These are phyloP conservation scores for Clitopilus passeckerianus DNA, from an alignment of 768 basidiomycete genomes.

Conservation along the genomic window DNA sequence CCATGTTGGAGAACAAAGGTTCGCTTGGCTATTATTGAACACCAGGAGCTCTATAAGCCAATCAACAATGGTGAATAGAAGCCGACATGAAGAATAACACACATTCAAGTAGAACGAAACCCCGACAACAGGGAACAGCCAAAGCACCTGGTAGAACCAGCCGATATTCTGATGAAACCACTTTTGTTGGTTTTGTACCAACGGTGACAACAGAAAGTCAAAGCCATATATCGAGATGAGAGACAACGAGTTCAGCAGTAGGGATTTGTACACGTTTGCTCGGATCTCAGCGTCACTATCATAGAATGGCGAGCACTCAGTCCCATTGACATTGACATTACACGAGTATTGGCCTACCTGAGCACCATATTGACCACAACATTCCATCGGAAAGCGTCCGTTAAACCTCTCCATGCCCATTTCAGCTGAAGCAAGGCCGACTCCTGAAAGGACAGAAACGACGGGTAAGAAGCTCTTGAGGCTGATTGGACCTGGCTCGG, in stretches of 20 bases:
- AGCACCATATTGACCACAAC: slow-evolving; percentile 51
- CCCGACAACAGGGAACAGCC: slow-evolving; percentile 76
- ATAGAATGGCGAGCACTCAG: slow-evolving; percentile 3
- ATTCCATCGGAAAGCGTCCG: slow-evolving; percentile 74
- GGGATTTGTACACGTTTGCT: slow-evolving; percentile 67
- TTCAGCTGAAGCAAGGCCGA: slow-evolving; percentile 54
- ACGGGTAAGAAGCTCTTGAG: slow-evolving; percentile 57
- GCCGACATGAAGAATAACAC: slow-evolving; percentile 18
- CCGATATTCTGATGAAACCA: slow-evolving; percentile 72
- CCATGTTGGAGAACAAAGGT: slow-evolving; percentile 72
- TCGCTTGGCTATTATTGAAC: slow-evolving; percentile 68
- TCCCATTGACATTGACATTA: background rate
- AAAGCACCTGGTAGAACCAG: slow-evolving; percentile 72
- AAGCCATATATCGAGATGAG: slow-evolving; percentile 73
- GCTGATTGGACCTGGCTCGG: slow-evolving; percentile 26
- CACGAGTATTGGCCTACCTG: slow-evolving; percentile 36
- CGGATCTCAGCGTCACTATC: slow-evolving; percentile 73
- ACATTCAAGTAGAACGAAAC: slow-evolving; percentile 82
- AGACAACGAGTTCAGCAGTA: slow-evolving; percentile 68
- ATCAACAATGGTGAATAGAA: background rate
- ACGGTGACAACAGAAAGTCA: slow-evolving; percentile 64
- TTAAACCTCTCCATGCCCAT: slow-evolving; percentile 55
- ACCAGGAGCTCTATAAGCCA: slow-evolving; percentile 65
- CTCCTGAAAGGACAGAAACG: slow-evolving; percentile 61
- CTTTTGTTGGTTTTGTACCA: slow-evolving; percentile 54